Evolutionary conservation across 2,329 filamentous ascomycete species (phyloP).

Genomic region (Plectosphaerella cucumerina): DNA sequence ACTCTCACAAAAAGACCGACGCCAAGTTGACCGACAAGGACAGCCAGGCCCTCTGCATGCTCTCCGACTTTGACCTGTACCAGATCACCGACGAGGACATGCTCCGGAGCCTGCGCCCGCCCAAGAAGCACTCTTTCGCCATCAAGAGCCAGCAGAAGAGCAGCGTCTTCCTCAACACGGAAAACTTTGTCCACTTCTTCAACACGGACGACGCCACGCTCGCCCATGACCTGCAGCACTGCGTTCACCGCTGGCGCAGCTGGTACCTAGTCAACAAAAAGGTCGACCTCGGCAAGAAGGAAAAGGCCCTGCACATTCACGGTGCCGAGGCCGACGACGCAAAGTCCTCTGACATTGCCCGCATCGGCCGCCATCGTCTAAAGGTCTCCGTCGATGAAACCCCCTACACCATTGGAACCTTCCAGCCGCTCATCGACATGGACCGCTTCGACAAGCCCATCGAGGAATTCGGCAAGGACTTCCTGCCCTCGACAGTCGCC

Average conservation of each 20-base stretch:
- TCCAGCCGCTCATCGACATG: constrained; percentile 64
- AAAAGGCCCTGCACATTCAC: constrained; percentile 22
- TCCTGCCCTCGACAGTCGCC: constrained; percentile 19
- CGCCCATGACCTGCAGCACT: constrained; percentile 65
- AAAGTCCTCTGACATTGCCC: constrained; percentile 24
- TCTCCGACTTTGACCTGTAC: constrained; percentile 93
- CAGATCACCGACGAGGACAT: constrained; percentile 65
- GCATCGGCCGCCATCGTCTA: constrained; percentile 27
- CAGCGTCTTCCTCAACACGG: constrained; percentile 73
- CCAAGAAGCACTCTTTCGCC: constrained; percentile 81
- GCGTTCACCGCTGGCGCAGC: constrained; percentile 78
- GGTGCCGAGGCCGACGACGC: constrained; percentile 17
- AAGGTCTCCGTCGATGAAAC: constrained; percentile 41
- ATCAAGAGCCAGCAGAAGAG: constrained; percentile 91
- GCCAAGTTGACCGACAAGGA: constrained; percentile 61
- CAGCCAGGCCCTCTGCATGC: constrained; percentile 67
- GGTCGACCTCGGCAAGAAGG: constrained; percentile 40
- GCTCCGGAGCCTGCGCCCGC: constrained; percentile 70
- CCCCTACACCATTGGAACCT: constrained; percentile 62
- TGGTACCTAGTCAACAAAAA: constrained; percentile 82
- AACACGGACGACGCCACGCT: constrained; percentile 67
- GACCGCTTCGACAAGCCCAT: constrained; percentile 51
- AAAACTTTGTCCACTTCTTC: constrained; percentile 92
- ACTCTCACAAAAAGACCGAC: constrained; percentile 65
- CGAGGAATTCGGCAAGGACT: constrained; percentile 44